Evolutionary conservation across 768 basidiomycete species (phyloP), one percentile per base, ranked within the genome.

Genomic region (Tulasnella sp.): DNA sequence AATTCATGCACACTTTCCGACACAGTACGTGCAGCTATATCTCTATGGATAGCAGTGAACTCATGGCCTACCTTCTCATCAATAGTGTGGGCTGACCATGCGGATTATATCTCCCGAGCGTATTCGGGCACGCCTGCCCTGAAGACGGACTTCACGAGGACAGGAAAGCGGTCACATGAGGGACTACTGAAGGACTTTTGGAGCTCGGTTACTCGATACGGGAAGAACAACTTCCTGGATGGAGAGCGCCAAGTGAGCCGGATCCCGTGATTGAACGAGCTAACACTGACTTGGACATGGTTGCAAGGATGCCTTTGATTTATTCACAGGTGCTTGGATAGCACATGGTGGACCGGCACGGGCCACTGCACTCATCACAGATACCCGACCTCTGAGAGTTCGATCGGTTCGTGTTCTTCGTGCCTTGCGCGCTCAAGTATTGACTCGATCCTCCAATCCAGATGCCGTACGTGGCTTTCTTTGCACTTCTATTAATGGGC

Each of bases 141-240:
- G 76, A 99, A 99, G 80, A 93, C 94, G 0, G 97, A 98, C 80
- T 97, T 94, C 78, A 98, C 96, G 19, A 85, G 95, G 67, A 98
- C 95, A 0, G 95, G 94, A 77, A 90, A 90, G 79, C 86, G 97
- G 39, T 95, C 94, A 2, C 86, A 82, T 67, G 86, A 89, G 74
- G 97, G 97, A 37, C 79, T 81, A 32, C 76, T 97, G 42, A 89
- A 94, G 77, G 97, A 99, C 80, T 92, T 92, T 0, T 84, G 87
- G 80, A 98, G 98, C 79, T 90, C 90, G 29, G 79, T 87, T 0
- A 83, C 87, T 81, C 87, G 97, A 74, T 99, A 98, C 78, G 77
- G 97, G 76, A 95, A 90, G 84, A 98, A 98, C 83, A 98, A 96
- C 78, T 93, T 93, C 81, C 91, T 97, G 75, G 97, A 99, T 79